Evolutionary conservation across 1,284 basidiomycete genomes (phyloP).

Genomic region (Tylopilus orsonianus): DNA sequence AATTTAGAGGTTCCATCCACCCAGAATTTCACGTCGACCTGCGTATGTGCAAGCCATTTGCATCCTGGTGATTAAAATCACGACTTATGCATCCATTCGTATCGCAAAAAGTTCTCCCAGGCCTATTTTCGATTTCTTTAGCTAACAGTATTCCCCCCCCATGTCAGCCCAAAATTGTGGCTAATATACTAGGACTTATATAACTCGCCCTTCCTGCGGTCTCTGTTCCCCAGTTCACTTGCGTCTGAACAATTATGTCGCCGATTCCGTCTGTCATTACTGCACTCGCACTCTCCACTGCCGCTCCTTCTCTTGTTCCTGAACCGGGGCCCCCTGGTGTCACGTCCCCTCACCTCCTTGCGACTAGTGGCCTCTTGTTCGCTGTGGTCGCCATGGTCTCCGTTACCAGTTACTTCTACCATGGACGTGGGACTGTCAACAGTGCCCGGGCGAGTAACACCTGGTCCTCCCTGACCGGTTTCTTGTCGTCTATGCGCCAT

Average conservation of each 20-base stretch:
- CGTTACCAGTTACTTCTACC: constrained; percentile 18
- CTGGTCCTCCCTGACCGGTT: constrained; percentile 11
- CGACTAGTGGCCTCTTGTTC: constrained; percentile 23
- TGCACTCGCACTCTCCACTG: constrained; percentile 4
- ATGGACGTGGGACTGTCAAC: constrained; percentile 1
- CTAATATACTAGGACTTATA: constrained; percentile 11
- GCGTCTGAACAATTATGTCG: constrained; percentile 20
- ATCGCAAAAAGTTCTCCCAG: too few species aligned
- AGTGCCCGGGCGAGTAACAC: neutral
- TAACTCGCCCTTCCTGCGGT: neutral
- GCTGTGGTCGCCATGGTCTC: constrained; percentile 18
- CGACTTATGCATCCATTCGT: too few species aligned
- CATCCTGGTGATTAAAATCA: too few species aligned
- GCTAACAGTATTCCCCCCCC: constrained; percentile 10
- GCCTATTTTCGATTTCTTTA: neutral
- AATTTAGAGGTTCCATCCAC: too few species aligned
- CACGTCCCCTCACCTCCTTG: constrained; percentile 6
- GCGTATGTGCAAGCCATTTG: too few species aligned
- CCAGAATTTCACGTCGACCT: too few species aligned
- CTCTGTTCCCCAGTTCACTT: constrained; percentile 4
- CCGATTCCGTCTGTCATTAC: constrained; percentile 20
- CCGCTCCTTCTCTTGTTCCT: constrained; percentile 2
- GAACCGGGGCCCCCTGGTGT: neutral
- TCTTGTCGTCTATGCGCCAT: constrained; percentile 15
- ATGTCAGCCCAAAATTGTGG: constrained; percentile 8